Percentiles rank a stretch among this genome's conserved stretches.
phyloP scores from a whole-genome alignment of 176 grass and related monocot genomes.

The Musa itinerans region DNA sequence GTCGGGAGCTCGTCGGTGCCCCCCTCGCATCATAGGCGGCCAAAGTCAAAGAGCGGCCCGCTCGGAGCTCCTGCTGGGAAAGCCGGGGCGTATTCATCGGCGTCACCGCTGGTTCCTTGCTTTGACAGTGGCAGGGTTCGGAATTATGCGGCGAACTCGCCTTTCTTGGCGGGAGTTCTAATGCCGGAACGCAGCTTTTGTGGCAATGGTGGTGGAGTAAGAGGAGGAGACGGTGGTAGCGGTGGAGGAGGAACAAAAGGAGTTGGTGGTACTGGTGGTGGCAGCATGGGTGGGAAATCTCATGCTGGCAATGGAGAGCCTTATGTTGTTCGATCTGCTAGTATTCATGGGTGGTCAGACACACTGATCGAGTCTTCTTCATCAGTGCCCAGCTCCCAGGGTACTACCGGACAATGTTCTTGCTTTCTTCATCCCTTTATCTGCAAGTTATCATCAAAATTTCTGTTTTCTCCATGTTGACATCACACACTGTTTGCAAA shows the following conservation, averaged over 20 bases:
- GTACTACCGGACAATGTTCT: constrained; percentile 42
- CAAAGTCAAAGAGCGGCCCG: constrained; percentile 87
- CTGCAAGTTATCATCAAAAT: neutral
- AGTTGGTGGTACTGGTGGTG: neutral
- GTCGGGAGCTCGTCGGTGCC: constrained; percentile 30
- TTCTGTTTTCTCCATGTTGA: neutral
- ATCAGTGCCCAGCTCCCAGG: constrained; percentile 61
- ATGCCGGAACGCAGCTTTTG: constrained; percentile 43
- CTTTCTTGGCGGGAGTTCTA: constrained; percentile 69
- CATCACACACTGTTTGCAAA: no score
- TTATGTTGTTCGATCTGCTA: constrained; percentile 29
- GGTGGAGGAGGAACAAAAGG: constrained; percentile 19
- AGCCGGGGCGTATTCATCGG: constrained; percentile 36
- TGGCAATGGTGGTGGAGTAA: constrained; percentile 19
- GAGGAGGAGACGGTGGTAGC: constrained; percentile 1
- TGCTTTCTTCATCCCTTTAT: constrained; percentile 13
- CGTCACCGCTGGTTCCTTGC: constrained; percentile 44
- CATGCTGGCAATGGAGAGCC: constrained; percentile 22
- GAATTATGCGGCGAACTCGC: constrained; percentile 44
- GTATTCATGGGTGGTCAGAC: constrained; percentile 38
- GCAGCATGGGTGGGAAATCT: neutral
- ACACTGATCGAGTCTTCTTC: constrained; percentile 40
- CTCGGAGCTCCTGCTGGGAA: constrained; percentile 48
- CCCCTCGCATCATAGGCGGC: constrained; percentile 33
- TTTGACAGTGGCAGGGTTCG: constrained; percentile 46